Evolutionary conservation across 768 basidiomycete genomes (phyloP).

Genomic region (Auriscalpium microsporum): DNA sequence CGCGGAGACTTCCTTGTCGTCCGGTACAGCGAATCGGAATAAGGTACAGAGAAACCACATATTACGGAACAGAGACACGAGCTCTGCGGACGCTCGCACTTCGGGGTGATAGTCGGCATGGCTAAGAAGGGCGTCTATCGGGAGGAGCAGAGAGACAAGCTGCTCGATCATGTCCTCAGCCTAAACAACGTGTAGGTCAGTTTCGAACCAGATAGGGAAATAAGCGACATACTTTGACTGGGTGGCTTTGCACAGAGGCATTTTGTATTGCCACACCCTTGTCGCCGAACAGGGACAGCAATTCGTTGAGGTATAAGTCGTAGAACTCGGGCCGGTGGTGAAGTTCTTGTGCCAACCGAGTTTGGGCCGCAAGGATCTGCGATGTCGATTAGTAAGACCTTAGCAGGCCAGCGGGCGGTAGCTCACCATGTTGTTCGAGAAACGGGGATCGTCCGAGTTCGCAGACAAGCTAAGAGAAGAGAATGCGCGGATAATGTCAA

Average conservation of each 20-base stretch:
- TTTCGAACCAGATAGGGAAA: slow-evolving; percentile 1
- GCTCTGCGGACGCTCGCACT: slow-evolving; percentile 41
- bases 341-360: slow-evolving; percentile 76
- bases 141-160: slow-evolving; percentile 79
- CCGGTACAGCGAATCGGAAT: slow-evolving; percentile 62
- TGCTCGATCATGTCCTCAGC: slow-evolving; percentile 81
- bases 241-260: slow-evolving; percentile 54
- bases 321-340: slow-evolving; percentile 68
- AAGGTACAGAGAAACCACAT: slow-evolving; percentile 91
- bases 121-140: slow-evolving; percentile 79
- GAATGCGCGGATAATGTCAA: slow-evolving; percentile 78
- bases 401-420: too few relatives aligned
- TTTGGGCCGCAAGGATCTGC: slow-evolving; percentile 85
- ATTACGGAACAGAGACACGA: slow-evolving; percentile 78
- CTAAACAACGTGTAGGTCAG: slow-evolving; percentile 26
- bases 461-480: slow-evolving; percentile 77
- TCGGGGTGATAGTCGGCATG: slow-evolving; percentile 64
- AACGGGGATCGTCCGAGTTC: slow-evolving; percentile 82
- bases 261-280: slow-evolving; percentile 90
- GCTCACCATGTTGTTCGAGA: slow-evolving; percentile 80
- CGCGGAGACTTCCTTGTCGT: slow-evolving; percentile 47
- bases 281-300: slow-evolving; percentile 80
- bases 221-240: slow-evolving; percentile 45
- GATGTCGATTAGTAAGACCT: too few relatives aligned
- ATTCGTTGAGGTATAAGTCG: slow-evolving; percentile 72